Conservation (phyloP, 306 rosid species). For the Vigna hirtella region DNA sequence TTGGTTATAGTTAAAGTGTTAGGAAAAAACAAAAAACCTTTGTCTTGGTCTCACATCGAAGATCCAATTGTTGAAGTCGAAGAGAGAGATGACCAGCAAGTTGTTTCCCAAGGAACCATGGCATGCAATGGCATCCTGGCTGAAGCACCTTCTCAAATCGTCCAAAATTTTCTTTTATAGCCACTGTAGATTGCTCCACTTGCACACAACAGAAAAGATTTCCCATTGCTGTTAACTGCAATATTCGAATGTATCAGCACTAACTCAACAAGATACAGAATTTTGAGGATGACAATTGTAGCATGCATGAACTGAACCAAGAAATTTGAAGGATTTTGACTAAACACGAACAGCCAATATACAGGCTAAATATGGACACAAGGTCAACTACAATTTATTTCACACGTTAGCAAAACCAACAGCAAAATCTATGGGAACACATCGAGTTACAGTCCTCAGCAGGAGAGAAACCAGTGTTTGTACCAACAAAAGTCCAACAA, state of each 20-base stretch:
- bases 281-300: constrained; percentile 19
- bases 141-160: constrained; percentile 73
- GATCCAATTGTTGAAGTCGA: constrained; percentile 88
- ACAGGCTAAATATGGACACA: not conserved
- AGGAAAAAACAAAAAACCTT: constrained; percentile 62
- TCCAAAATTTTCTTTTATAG: constrained; percentile 82
- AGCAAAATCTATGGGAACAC: constrained; percentile 5
- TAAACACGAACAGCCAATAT: not conserved
- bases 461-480: not conserved
- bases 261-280: constrained; percentile 2
- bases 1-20: constrained; percentile 21
- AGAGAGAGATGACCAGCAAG: constrained; percentile 86
- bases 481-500: not conserved
- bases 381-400: not conserved
- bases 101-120: constrained; percentile 78
- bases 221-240: constrained; percentile 70
- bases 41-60: constrained; percentile 91
- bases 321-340: constrained; percentile 6
- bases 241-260: constrained; percentile 30
- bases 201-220: constrained; percentile 68
- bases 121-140: constrained; percentile 96
- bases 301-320: not conserved
- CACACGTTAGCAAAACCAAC: constrained; percentile 10
- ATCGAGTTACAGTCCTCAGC: not conserved
- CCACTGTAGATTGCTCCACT: constrained; percentile 87